Evolutionary conservation across 805 yeast genomes (phyloP), one percentile per base, ranked within the genome.

Genomic region (Pichia nakasei): DNA sequence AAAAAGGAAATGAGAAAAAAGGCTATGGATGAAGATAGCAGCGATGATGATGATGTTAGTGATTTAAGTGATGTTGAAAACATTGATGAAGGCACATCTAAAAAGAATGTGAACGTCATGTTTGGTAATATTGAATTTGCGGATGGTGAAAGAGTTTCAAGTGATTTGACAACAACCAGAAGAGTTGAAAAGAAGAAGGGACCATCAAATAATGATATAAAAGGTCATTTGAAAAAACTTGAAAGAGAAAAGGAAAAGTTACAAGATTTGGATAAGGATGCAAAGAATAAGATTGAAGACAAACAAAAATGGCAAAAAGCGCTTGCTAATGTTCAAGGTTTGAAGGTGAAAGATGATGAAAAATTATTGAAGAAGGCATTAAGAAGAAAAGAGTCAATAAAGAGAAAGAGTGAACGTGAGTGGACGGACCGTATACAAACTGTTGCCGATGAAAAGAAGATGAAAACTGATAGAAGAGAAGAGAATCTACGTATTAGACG

Each of bases 361-460:
- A 81, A 78, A 58, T 67, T 93, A 54, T 73, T 93, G 63, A 82
- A 81, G 56, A 91, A 86, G 62, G 85, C 97, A 2, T 64, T 91
- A 48, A 88, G 84, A 67, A 75, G 84, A 54, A 85, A 87, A 59
- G 91, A 86, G 54, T 78, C 84, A 48, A 73, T 75, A 58, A 93
- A 93, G 70, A 75, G 85, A 57, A 85, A 81, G 68, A 82, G 94
- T 46, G 95, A 87, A 56, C 68, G 78, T 41, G 95, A 91, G 63
- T 93, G 99, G 99, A 75, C 68, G 51, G 97, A 91, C 41, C 77
- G 99, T 52, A 82, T 85, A 60, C 84, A 81, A 54, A 73, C 73
- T 32, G 96, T 93, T 13, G 76, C 77, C 46, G 85, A 81, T 53
- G 80, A 82, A 33, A 80, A 84, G 42, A 73, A 79, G 39, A 85